A percentile compares a stretch with the other conserved stretches of the same genome.
These are phyloP conservation scores for Exidia glandulosa DNA, from an alignment of 768 basidiomycete species.

Conservation along the genomic window DNA sequence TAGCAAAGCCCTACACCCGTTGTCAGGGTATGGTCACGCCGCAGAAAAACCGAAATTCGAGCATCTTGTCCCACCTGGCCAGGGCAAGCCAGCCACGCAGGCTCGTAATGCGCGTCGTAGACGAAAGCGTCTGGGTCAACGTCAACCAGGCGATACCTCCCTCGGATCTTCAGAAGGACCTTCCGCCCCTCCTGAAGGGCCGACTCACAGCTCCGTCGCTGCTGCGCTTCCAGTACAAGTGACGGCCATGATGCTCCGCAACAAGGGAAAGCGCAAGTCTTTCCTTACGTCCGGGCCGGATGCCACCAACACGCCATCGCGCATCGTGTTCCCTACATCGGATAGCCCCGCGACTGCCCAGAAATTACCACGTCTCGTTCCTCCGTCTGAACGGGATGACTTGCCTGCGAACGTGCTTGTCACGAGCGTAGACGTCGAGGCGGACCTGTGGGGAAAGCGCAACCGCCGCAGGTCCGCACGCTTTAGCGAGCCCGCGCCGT, in stretches of 20 bases:
- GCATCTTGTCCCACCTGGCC: constrained; percentile 40
- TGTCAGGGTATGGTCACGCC: neutral
- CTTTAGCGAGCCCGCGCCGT: too few relatives aligned
- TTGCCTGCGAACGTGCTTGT: constrained; percentile 58
- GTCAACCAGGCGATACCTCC: neutral
- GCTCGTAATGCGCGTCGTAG: constrained; percentile 48
- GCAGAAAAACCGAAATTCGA: neutral
- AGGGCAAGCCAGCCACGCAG: constrained; percentile 47
- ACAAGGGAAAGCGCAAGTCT: constrained; percentile 66
- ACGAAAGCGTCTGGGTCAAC: constrained; percentile 26
- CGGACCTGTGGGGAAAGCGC: constrained; percentile 24
- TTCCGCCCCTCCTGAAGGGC: neutral
- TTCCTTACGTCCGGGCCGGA: constrained; percentile 23
- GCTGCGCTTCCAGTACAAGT: constrained; percentile 15
- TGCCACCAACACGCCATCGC: constrained; percentile 38
- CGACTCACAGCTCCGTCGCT: neutral
- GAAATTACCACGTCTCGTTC: constrained; percentile 32
- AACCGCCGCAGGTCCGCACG: neutral
- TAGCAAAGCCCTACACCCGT: neutral
- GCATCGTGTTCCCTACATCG: constrained; percentile 35
- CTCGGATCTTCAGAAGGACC: neutral
- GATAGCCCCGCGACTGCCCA: constrained; percentile 8
- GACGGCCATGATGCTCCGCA: constrained; percentile 46
- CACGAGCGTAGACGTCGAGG: constrained; percentile 62
- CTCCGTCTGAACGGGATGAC: constrained; percentile 52